Percentiles rank a stretch among this genome's conserved stretches.
These are phyloP conservation scores for Whalleya microplaca DNA, from an alignment of 2,329 filamentous ascomycete species.

Conservation along the genomic window DNA sequence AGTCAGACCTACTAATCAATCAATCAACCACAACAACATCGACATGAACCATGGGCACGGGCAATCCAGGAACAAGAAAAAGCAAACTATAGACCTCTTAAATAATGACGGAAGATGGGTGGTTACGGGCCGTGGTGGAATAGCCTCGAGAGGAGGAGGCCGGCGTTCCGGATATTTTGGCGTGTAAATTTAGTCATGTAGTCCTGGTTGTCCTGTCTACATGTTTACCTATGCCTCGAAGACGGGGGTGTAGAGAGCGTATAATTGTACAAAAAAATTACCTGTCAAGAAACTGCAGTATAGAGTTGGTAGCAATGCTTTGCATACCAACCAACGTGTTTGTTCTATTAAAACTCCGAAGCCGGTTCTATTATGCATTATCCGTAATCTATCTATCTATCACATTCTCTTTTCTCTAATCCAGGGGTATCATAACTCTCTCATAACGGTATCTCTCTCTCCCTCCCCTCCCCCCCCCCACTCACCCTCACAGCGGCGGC, in stretches of 20 bases:
- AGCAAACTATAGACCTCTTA: constrained; percentile 5
- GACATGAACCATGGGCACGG: no score
- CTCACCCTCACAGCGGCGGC: constrained; percentile 51
- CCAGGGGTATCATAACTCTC: neutral
- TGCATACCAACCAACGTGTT: neutral
- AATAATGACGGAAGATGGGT: constrained; percentile 15
- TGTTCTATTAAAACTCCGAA: no score
- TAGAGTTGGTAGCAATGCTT: neutral
- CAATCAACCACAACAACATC: neutral
- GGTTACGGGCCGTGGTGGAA: constrained; percentile 5
- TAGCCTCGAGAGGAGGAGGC: constrained; percentile 1
- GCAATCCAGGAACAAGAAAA: no score
- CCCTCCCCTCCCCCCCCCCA: neutral
- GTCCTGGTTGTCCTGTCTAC: constrained; percentile 2
- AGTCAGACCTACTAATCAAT: constrained; percentile 66
- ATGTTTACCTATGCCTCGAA: neutral
- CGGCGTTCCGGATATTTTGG: constrained; percentile 18
- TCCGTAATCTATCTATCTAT: no score
- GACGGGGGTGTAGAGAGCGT: no score
- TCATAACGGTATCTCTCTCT: no score
- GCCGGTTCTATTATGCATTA: neutral
- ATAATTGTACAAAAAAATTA: neutral
- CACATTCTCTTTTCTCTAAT: no score
- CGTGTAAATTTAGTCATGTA: constrained; percentile 4
- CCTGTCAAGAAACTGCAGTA: neutral